These are phyloP conservation scores for Adiantum capillusveneris DNA, from an alignment of 75 land plant genomes.

Conservation along the genomic window DNA sequence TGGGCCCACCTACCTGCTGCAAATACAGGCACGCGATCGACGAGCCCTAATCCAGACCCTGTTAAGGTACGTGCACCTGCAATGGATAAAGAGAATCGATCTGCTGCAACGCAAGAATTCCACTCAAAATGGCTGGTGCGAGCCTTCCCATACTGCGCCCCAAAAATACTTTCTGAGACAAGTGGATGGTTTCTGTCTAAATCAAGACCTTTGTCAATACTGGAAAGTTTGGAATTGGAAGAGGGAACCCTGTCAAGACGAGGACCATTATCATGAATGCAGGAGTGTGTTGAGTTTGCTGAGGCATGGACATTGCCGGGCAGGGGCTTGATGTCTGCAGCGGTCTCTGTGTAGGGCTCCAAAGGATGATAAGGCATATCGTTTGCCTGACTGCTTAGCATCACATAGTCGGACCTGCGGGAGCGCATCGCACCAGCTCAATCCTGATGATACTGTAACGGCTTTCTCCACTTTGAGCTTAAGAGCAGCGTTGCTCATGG, in stretches of 20 bases:
- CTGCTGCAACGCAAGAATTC: not conserved
- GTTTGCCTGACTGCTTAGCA: not conserved
- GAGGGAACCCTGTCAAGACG: not conserved
- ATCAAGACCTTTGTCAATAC: not conserved
- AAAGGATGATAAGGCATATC: not conserved
- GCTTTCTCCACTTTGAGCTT: too few species aligned
- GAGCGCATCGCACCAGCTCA: constrained; percentile 1
- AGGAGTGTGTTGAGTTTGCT: not conserved
- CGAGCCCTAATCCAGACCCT: not conserved
- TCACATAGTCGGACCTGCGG: not conserved
- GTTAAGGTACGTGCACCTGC: not conserved
- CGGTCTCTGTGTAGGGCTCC: not conserved
- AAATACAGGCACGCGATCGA: not conserved
- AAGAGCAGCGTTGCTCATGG: too few species aligned
- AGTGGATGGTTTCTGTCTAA: not conserved
- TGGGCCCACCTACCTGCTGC: too few species aligned
- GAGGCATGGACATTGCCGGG: not conserved
- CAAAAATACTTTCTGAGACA: not conserved
- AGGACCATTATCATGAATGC: not conserved
- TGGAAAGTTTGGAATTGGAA: not conserved
- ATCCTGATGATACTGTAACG: too few species aligned
- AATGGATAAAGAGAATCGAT: not conserved
- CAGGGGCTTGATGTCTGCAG: not conserved
- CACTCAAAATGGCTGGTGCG: not conserved
- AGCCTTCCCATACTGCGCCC: not conserved